Conservation (phyloP, 2,329 filamentous ascomycete genomes). For the Clonostachys rhizophaga region DNA sequence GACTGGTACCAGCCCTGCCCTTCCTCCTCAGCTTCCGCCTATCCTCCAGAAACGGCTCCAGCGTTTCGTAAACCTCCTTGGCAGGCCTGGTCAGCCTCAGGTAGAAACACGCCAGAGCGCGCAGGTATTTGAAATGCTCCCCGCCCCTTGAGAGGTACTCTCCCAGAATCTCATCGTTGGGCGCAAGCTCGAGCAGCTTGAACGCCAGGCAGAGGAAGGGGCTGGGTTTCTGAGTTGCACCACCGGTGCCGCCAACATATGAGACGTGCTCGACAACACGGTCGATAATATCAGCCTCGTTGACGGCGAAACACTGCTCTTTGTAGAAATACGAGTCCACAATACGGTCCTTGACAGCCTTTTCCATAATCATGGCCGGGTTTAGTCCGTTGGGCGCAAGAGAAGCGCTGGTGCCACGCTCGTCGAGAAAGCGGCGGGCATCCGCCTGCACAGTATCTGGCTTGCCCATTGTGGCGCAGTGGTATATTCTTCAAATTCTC, state of each 20-base stretch:
- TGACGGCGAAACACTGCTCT: slow-evolving; percentile 95
- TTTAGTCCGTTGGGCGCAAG: slow-evolving; percentile 85
- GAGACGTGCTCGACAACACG: slow-evolving; percentile 78
- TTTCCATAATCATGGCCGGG: slow-evolving; percentile 93
- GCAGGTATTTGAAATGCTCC: slow-evolving; percentile 78
- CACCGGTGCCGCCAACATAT: slow-evolving; percentile 86
- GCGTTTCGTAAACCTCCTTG: slow-evolving; percentile 70
- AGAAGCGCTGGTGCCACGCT: slow-evolving; percentile 73
- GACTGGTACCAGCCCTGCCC: slow-evolving; percentile 65
- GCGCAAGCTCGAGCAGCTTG: slow-evolving; percentile 86
- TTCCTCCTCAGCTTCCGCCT: slow-evolving; percentile 76
- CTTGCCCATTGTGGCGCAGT: slow-evolving; percentile 20
- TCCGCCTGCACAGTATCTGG: slow-evolving; percentile 67
- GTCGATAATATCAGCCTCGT: slow-evolving; percentile 78
- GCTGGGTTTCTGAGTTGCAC: slow-evolving; percentile 77
- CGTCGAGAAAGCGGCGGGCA: slow-evolving; percentile 78
- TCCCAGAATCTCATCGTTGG: slow-evolving; percentile 70
- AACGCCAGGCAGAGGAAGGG: slow-evolving; percentile 93
- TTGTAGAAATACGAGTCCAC: slow-evolving; percentile 97
- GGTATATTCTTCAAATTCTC: too few relatives aligned
- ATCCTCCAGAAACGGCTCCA: slow-evolving; percentile 83
- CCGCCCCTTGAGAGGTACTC: slow-evolving; percentile 78
- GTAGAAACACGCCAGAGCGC: slow-evolving; percentile 88
- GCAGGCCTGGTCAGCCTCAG: slow-evolving; percentile 81
- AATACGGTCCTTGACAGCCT: slow-evolving; percentile 92